phyloP scores from a whole-genome alignment of 805 yeast genomes.

The Suhomyces canberraensis region DNA sequence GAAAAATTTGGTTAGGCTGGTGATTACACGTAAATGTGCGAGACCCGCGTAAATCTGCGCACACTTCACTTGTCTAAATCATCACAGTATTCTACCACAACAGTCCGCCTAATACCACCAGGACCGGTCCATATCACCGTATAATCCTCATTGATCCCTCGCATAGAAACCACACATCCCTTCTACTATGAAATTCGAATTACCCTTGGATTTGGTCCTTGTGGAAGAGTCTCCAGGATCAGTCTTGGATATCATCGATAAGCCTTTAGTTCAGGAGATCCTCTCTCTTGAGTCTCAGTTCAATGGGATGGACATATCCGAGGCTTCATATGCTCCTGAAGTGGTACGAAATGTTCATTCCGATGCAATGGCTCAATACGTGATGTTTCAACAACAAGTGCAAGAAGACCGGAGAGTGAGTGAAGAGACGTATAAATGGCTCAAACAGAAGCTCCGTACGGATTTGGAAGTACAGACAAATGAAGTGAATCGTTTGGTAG shows the following conservation, averaged over 20 bases:
- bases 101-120: not conserved
- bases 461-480: constrained; percentile 10
- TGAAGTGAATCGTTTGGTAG: constrained; percentile 1
- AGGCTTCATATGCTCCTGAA: too few relatives aligned
- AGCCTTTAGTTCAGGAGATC: not conserved
- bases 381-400: too few relatives aligned
- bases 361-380: too few relatives aligned
- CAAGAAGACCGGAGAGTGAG: too few relatives aligned
- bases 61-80: not conserved
- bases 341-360: too few relatives aligned
- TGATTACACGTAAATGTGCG: constrained; percentile 5
- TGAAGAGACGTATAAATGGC: constrained; percentile 20
- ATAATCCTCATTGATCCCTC: not conserved
- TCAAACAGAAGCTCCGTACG: constrained; percentile 18
- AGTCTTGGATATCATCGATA: not conserved
- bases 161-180: too few relatives aligned
- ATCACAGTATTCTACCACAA: not conserved
- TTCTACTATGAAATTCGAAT: constrained; percentile 4
- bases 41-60: constrained; percentile 1
- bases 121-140: not conserved
- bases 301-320: too few relatives aligned
- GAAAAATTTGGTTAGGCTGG: constrained; percentile 5
- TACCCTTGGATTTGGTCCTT: constrained; percentile 4
- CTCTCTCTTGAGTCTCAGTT: too few relatives aligned
- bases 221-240: not conserved